Base-by-base conservation (phyloP, 2,329 filamentous ascomycete species). In the Talaromyces sp. region DNA sequence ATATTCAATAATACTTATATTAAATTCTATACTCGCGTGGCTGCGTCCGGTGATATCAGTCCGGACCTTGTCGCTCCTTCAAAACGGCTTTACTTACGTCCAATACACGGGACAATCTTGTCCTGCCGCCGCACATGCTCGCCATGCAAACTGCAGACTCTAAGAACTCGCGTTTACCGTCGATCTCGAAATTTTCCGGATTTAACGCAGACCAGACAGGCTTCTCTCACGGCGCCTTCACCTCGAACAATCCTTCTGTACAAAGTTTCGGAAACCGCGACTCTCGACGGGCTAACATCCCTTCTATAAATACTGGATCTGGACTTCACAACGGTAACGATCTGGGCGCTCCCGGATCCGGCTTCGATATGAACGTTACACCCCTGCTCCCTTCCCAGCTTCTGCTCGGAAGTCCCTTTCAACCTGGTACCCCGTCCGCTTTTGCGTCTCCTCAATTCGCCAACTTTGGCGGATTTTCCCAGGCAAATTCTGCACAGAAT, bases 321-420 rank as follows among this genome's bases (percentile, higher is more conserved):
- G 76, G 75, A 56, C 77, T 80, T 62, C 81, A 83, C 68, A 84
- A 81, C 71, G 79, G 77, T 60, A 83, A 82, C 67, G 91, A 96
- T 63, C 85, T 96, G 84, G 81, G 88, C 64, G 93, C 89, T 22
- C 92, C 94, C 15, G 91, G 89, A 43, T 93, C 91, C 52, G 91
- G 84, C 43, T 96, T 91, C 70, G 94, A 97, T 70, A 97, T 97
- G 93, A 94, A 97, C 77, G 97, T 97, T 76, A 97, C 94, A 10
- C 93, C 94, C 63, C 83, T 99, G 64, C 84, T 99, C 37, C 94
- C 94, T 36, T 97, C 93, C 35, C 91, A 97, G 76, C 81, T 99
- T 66, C 85, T 99, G 25, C 87, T 97, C 53, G 94, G 94, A 50
- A 97, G 91, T 75, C 94, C 94, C 17, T 97, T 97, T 77, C 94